A percentile compares a stretch with the other conserved stretches of the same genome.
Evolutionary conservation across 441 rosid species (phyloP).

Genomic region (Sinapis alba): DNA sequence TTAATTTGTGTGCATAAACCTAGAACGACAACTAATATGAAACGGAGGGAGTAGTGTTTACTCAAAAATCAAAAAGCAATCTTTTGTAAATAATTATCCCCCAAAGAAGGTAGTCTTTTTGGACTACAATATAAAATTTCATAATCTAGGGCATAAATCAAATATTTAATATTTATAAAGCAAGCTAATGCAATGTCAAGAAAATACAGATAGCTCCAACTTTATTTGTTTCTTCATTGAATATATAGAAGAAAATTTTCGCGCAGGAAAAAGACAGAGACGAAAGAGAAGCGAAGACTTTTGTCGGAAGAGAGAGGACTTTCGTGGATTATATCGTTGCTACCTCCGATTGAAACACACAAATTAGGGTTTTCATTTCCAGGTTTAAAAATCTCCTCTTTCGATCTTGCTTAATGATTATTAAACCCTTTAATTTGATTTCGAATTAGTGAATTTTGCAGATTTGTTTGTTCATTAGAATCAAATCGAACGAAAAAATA

Average conservation of each 20-base stretch:
- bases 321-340: constrained; percentile 27
- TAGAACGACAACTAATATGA: no score
- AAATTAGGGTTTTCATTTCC: constrained; percentile 36
- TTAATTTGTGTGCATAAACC: no score
- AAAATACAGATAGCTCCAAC: constrained; percentile 14
- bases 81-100: not conserved
- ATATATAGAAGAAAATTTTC: constrained; percentile 10
- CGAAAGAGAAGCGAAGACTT: constrained; percentile 31
- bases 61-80: not conserved
- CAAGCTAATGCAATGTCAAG: constrained; percentile 22
- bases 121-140: not conserved
- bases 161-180: constrained; percentile 18
- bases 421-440: constrained; percentile 15
- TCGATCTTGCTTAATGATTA: not conserved
- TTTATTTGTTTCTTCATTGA: not conserved
- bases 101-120: not conserved
- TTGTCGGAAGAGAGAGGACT: constrained; percentile 33
- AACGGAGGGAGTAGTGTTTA: not conserved
- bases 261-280: constrained; percentile 36
- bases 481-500: constrained; percentile 15
- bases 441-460: constrained; percentile 19
- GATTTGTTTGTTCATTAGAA: constrained; percentile 24
- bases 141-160: constrained; percentile 17
- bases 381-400: constrained; percentile 7
- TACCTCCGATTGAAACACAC: constrained; percentile 6